Percentiles rank a stretch among this genome's conserved stretches.
Conservation (phyloP, 1,139 yeast species). For the Kazachstania sp. region DNA sequence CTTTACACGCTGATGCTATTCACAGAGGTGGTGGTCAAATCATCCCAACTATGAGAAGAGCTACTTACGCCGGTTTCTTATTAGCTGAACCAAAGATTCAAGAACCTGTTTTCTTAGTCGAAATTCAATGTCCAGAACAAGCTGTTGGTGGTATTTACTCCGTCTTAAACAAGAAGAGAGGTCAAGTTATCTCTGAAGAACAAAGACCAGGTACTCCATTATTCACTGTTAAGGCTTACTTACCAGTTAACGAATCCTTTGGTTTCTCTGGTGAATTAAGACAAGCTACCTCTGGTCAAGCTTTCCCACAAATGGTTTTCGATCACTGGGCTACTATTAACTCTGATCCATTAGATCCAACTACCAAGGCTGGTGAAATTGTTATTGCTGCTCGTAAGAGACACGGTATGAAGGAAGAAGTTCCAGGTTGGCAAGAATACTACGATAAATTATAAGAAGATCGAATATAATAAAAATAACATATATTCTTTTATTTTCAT, state of each 20-base stretch:
- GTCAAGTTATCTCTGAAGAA: slow-evolving; percentile 97
- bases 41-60: slow-evolving; percentile 99
- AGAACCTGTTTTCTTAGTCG: slow-evolving; percentile 99
- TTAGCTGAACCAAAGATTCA: slow-evolving; percentile 63
- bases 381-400: slow-evolving; percentile 89
- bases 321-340: slow-evolving; percentile 92
- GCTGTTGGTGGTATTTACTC: slow-evolving; percentile 99
- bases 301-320: slow-evolving; percentile 54
- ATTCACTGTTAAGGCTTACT: slow-evolving; percentile 98
- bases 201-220: slow-evolving; percentile 99
- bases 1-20: slow-evolving; percentile 99
- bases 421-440: slow-evolving; percentile 99
- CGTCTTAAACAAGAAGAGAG: slow-evolving; percentile 99
- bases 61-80: slow-evolving; percentile 94
- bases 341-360: slow-evolving; percentile 90
- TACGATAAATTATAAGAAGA: slow-evolving; percentile 86
- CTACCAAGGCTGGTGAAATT: slow-evolving; percentile 91
- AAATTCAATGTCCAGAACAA: slow-evolving; percentile 98
- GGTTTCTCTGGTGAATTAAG: slow-evolving; percentile 99
- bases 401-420: slow-evolving; percentile 93
- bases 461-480: too few species aligned
- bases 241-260: slow-evolving; percentile 99
- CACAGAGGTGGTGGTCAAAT: slow-evolving; percentile 99
- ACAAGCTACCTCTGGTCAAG: slow-evolving; percentile 90
- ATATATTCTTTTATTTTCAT: too few species aligned